Base-by-base conservation (phyloP, 768 basidiomycete species). In the Tricholomella constricta region DNA sequence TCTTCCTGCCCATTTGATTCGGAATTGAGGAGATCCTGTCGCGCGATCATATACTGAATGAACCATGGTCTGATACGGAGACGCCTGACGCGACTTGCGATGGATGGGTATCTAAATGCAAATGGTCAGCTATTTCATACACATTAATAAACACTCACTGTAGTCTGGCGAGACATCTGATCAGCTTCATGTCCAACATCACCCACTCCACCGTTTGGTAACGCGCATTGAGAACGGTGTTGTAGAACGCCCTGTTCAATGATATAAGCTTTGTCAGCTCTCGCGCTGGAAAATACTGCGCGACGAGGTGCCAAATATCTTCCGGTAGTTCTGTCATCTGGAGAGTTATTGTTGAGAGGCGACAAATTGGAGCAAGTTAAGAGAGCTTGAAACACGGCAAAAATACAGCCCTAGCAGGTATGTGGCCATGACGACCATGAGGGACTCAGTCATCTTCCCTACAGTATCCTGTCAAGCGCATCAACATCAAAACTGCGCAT, bases 41-140 rank as follows among this genome's bases (percentile, higher is more conserved):
- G 53, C 38, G 63, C 60, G 15, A 67, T 53, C 22, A 74, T 66
- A 50, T 67, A 67, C 22, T 72, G 67, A 42, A 77, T 63, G 55
- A 76, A 76, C 73, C 76, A 76, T 10, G 72, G 71, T 1, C 72
- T 68, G 19, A 77, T 65, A 34, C 65, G 62, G 12, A 76, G 61
- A 17, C 64, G 63, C 19, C 66, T 60, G n/a, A 76, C 75, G 34
- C 66, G 65, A 19, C 42, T 25, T 0, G 71, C 72, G 27, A 73
- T 64, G 4, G 64, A 45, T 31, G 70, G 71, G 14, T 64, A 63
- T 54, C 73, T 74, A 26, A 4, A 46, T n/a, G 23, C 2, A 22
- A 22, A 26, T 9, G 31, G 14, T 44, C 23, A 34, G 46, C 40
- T 22, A 15, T 6, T 15, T 4, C 14, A 23, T 17, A 36, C 27